These are phyloP conservation scores for Penicillium bovifimosum DNA, from an alignment of 495 filamentous ascomycete species.

Conservation along the genomic window DNA sequence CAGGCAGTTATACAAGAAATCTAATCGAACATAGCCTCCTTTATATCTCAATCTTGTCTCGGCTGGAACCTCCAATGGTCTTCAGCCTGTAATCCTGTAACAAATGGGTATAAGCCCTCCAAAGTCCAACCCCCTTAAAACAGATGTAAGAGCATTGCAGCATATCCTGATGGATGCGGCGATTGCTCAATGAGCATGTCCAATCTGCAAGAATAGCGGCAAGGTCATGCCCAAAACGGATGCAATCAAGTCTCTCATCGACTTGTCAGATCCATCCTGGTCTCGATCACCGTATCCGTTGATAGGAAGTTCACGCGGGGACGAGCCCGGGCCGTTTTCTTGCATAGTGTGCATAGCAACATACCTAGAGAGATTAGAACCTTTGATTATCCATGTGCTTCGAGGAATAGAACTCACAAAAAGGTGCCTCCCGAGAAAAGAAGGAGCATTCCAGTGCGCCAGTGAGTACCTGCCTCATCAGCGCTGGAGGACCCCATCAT, in stretches of 20 bases:
- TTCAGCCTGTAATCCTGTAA: background rate
- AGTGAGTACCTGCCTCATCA: slow-evolving; percentile 53
- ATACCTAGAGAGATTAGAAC: slow-evolving; percentile 54
- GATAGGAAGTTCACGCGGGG: slow-evolving; percentile 44
- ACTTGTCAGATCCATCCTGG: slow-evolving; percentile 36
- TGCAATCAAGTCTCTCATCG: slow-evolving; percentile 55
- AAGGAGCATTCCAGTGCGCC: slow-evolving; percentile 89
- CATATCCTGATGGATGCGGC: background rate
- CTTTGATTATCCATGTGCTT: background rate
- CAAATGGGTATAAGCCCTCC: slow-evolving; percentile 7
- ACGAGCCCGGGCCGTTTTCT: slow-evolving; percentile 54
- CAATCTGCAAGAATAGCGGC: slow-evolving; percentile 82
- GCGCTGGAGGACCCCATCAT: slow-evolving; percentile 52
- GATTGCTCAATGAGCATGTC: slow-evolving; percentile 67
- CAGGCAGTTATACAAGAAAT: slow-evolving; percentile 15
- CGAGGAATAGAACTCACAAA: slow-evolving; percentile 55
- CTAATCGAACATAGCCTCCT: slow-evolving; percentile 12
- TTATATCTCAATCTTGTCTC: background rate
- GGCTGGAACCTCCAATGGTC: background rate
- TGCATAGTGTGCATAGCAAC: slow-evolving; percentile 99
- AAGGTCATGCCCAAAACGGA: slow-evolving; percentile 86
- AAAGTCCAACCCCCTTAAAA: background rate
- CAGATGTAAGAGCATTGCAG: background rate
- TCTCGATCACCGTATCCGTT: slow-evolving; percentile 67
- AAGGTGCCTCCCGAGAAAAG: slow-evolving; percentile 94